Evolutionary conservation across 768 basidiomycete species (phyloP).

Genomic region (Neoboletus subvelutipes): DNA sequence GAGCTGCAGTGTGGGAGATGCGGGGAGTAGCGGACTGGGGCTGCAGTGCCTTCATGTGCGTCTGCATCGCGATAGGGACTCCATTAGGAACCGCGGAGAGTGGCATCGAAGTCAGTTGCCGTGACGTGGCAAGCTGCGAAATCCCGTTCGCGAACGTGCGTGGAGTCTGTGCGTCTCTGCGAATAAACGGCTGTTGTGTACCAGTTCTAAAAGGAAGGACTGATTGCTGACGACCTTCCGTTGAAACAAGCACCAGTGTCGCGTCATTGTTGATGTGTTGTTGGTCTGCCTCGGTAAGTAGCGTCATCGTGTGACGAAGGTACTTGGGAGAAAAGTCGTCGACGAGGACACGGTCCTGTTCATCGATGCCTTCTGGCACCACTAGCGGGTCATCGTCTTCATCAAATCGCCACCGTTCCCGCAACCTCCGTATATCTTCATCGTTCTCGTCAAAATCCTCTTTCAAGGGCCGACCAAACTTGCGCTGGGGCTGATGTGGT

Average conservation of each 20-base stretch:
- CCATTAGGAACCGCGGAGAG: constrained; percentile 39
- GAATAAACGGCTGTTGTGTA: constrained; percentile 28
- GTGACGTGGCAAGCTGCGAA: constrained; percentile 24
- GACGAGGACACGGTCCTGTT: constrained; percentile 64
- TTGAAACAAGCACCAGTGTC: constrained; percentile 39
- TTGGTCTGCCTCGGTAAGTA: constrained; percentile 57
- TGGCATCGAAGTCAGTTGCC: constrained; percentile 22
- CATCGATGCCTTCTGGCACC: constrained; percentile 61
- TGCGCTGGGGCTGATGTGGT: constrained; percentile 2
- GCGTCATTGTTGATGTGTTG: constrained; percentile 51
- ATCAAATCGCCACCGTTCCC: constrained; percentile 71
- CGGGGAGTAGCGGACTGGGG: constrained; percentile 52
- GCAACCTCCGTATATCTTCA: constrained; percentile 43
- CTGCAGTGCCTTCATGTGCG: constrained; percentile 61
- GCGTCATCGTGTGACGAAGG: constrained; percentile 52
- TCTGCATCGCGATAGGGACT: constrained; percentile 56
- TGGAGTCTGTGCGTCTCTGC: constrained; percentile 26
- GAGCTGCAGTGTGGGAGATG: constrained; percentile 47
- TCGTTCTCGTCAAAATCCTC: constrained; percentile 27
- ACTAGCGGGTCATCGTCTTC: constrained; percentile 56
- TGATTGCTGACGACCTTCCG: constrained; percentile 52
- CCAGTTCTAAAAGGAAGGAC: constrained; percentile 48
- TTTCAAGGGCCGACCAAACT: constrained; percentile 29
- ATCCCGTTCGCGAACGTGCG: constrained; percentile 26
- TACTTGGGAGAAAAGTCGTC: constrained; percentile 70